phyloP scores from a whole-genome alignment of 495 filamentous ascomycete genomes.

The Lepraria neglecta region DNA sequence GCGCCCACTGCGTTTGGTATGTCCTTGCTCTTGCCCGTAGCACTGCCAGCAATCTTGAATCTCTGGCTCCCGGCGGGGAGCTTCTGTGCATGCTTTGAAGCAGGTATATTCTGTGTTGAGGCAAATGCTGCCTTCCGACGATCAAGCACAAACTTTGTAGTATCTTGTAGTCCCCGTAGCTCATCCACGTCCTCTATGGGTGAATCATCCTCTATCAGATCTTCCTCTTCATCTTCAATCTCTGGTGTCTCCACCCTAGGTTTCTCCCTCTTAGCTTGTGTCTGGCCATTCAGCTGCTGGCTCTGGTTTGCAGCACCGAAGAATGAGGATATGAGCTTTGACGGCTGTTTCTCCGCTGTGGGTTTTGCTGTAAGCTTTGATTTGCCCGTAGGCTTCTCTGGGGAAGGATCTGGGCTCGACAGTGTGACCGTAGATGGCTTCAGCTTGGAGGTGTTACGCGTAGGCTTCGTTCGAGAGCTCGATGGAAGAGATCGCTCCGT shows the following conservation, averaged over 20 bases:
- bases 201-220: conserved; percentile 41
- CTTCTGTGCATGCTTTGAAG: not conserved
- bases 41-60: conserved; percentile 16
- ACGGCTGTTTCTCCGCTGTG: conserved; percentile 20
- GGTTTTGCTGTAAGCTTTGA: conserved; percentile 6
- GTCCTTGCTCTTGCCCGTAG: not conserved
- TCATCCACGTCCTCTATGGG: conserved; percentile 27
- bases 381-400: conserved; percentile 21
- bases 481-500: conserved; percentile 13
- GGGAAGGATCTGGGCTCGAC: not conserved
- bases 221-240: conserved; percentile 33
- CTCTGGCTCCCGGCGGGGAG: conserved; percentile 18
- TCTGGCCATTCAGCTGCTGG: conserved; percentile 22
- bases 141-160: conserved; percentile 13
- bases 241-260: not conserved
- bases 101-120: not conserved
- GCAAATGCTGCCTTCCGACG: conserved; percentile 24
- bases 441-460: not conserved
- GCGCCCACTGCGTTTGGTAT: not conserved
- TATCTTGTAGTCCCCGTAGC: conserved; percentile 27
- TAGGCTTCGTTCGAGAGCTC: conserved; percentile 10
- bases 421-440: conserved; percentile 7
- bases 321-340: conserved; percentile 37
- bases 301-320: conserved; percentile 35
- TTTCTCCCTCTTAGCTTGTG: not conserved